Conservation (phyloP, 345 rosid genomes). For the Corchorus olitorius region DNA sequence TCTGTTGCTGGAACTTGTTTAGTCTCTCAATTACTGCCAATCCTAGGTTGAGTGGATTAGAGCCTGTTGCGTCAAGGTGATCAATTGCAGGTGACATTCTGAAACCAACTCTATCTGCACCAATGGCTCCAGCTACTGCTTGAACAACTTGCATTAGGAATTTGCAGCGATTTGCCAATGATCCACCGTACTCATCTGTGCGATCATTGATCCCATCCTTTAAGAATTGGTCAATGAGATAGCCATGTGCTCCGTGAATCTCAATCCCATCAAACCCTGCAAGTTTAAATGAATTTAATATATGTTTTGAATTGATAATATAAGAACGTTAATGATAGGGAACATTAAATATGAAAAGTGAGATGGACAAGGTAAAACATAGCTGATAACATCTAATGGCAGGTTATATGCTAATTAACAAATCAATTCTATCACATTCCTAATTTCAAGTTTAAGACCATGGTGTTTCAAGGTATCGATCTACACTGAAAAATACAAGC, state of each 20-base stretch:
- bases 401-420: neutral
- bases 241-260: constrained; percentile 89
- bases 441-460: neutral
- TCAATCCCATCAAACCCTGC: constrained; percentile 86
- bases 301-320: neutral
- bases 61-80: constrained; percentile 74
- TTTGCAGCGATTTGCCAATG: constrained; percentile 64
- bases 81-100: constrained; percentile 87
- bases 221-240: constrained; percentile 82
- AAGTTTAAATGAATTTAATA: constrained; percentile 8
- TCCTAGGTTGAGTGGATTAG: constrained; percentile 74
- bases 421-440: neutral
- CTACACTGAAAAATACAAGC: neutral
- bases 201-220: constrained; percentile 83
- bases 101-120: constrained; percentile 58
- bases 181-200: constrained; percentile 78
- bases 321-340: neutral
- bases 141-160: constrained; percentile 61
- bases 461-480: neutral
- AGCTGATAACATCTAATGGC: neutral
- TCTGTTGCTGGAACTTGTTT: constrained; percentile 51
- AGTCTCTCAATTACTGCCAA: constrained; percentile 58
- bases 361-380: neutral
- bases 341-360: neutral
- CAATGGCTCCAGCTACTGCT: constrained; percentile 58